Percentiles rank a stretch among this genome's conserved stretches.
Evolutionary conservation across 805 yeast species (phyloP).

Genomic region (Citeromyces nyonsensis): DNA sequence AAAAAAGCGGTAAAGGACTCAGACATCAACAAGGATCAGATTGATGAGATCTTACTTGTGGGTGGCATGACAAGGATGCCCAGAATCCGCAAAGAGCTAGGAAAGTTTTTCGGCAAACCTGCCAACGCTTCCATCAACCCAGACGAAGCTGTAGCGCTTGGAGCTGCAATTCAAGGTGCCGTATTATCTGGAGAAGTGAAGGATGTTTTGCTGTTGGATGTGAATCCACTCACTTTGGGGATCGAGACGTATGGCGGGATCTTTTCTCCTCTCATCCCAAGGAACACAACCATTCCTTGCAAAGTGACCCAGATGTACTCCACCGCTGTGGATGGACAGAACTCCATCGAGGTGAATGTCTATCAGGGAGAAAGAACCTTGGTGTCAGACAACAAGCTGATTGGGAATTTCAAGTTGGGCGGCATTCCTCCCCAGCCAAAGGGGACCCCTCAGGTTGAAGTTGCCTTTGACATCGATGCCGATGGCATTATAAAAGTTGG

Average conservation of each 20-base stretch:
- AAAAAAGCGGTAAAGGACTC: constrained; percentile 78
- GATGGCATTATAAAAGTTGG: constrained; percentile 94
- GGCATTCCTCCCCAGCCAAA: constrained; percentile 87
- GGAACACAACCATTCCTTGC: constrained; percentile 91
- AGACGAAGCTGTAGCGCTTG: constrained; percentile 87
- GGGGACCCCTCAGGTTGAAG: constrained; percentile 85
- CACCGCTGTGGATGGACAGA: constrained; percentile 91
- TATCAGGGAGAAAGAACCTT: constrained; percentile 97
- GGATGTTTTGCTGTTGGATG: constrained; percentile 81
- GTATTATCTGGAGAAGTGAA: constrained; percentile 90
- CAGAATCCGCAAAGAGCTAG: constrained; percentile 66
- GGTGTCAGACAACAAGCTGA: constrained; percentile 88
- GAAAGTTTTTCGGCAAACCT: constrained; percentile 61
- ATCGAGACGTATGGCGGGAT: constrained; percentile 96
- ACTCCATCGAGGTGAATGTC: constrained; percentile 87
- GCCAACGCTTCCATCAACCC: constrained; percentile 92
- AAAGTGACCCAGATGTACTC: constrained; percentile 88
- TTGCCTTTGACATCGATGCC: constrained; percentile 88
- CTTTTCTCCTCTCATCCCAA: constrained; percentile 73
- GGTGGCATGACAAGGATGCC: constrained; percentile 95
- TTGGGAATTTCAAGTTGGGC: constrained; percentile 83
- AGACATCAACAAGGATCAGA: constrained; percentile 43
- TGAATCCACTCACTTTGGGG: constrained; percentile 80
- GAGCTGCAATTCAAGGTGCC: constrained; percentile 98
- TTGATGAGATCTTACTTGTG: constrained; percentile 71